Conservation (phyloP, 352 stramenopile genomes). For the Phytophthora sp. region DNA sequence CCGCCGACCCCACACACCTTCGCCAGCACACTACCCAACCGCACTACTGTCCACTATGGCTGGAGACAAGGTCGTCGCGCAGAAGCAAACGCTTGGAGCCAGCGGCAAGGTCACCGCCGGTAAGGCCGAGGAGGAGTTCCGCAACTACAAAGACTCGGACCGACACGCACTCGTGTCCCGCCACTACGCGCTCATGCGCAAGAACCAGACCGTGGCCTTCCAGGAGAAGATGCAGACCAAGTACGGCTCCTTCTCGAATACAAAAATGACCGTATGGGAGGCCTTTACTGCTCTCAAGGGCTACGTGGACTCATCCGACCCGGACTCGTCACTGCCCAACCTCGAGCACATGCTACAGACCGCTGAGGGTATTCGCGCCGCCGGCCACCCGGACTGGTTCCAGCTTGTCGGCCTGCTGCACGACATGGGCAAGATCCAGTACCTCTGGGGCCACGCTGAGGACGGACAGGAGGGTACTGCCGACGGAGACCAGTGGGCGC, state of each 20-base stretch:
- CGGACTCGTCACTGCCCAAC: constrained; percentile 91
- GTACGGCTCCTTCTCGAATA: constrained; percentile 74
- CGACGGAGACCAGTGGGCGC: constrained; percentile 91
- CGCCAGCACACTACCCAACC: too few species aligned
- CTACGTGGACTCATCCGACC: constrained; percentile 94
- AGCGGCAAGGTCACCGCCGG: constrained; percentile 47
- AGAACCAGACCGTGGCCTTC: constrained; percentile 75
- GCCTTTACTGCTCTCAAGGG: constrained; percentile 89
- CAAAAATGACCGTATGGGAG: constrained; percentile 92
- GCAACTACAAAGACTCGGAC: constrained; percentile 79
- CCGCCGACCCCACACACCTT: too few species aligned
- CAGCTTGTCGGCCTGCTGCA: constrained; percentile 92
- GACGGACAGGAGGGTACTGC: constrained; percentile 90
- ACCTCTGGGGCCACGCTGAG: constrained; percentile 85
- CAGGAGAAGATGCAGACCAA: constrained; percentile 75
- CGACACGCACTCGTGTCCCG: constrained; percentile 71
- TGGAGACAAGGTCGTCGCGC: constrained; percentile 9
- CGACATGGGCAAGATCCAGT: constrained; percentile 96
- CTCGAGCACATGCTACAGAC: constrained; percentile 95
- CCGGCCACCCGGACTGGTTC: constrained; percentile 92
- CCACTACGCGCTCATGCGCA: constrained; percentile 83
- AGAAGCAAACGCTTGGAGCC: constrained; percentile 37
- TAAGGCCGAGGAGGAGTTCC: constrained; percentile 77
- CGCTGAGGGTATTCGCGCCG: constrained; percentile 90
- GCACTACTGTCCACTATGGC: constrained; percentile 21